Percentiles rank a stretch among this genome's conserved stretches.
phyloP scores from a whole-genome alignment of 2,329 filamentous ascomycete genomes.

The Dryadomyces quercivorus region DNA sequence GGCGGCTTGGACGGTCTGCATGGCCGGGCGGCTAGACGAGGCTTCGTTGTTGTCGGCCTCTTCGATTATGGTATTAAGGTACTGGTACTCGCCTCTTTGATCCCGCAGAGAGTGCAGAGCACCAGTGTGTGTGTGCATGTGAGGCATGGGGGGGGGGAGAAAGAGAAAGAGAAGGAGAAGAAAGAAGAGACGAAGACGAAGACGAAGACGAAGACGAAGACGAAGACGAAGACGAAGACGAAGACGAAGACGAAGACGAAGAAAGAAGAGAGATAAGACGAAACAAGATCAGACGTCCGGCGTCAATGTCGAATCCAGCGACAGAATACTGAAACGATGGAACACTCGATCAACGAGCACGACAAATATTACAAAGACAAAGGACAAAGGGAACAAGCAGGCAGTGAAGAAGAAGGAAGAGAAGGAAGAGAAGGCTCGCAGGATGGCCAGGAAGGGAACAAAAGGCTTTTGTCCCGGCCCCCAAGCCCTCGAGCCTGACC shows the following conservation, averaged over 20 bases:
- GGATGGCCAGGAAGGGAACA: not conserved
- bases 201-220: slow-evolving; percentile 1
- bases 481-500: not conserved
- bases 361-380: not conserved
- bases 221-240: not conserved
- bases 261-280: not conserved
- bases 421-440: not conserved
- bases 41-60: slow-evolving; percentile 16
- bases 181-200: not conserved
- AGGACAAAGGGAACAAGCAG: too few relatives aligned
- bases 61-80: slow-evolving; percentile 56
- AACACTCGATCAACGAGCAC: slow-evolving; percentile 32
- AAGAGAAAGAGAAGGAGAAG: slow-evolving; percentile 2
- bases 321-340: slow-evolving; percentile 19
- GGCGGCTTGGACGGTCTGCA: slow-evolving; percentile 22
- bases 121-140: slow-evolving; percentile 16
- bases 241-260: slow-evolving; percentile 7
- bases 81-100: slow-evolving; percentile 34
- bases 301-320: not conserved
- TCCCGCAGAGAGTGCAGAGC: slow-evolving; percentile 41
- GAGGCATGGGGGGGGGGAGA: slow-evolving; percentile 8
- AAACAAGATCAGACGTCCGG: not conserved
- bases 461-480: not conserved
- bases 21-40: slow-evolving; percentile 22
- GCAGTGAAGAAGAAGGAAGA: slow-evolving; percentile 2